phyloP scores from a whole-genome alignment of 192 early-diverging fungal genomes.

The Coemansia sp. region DNA sequence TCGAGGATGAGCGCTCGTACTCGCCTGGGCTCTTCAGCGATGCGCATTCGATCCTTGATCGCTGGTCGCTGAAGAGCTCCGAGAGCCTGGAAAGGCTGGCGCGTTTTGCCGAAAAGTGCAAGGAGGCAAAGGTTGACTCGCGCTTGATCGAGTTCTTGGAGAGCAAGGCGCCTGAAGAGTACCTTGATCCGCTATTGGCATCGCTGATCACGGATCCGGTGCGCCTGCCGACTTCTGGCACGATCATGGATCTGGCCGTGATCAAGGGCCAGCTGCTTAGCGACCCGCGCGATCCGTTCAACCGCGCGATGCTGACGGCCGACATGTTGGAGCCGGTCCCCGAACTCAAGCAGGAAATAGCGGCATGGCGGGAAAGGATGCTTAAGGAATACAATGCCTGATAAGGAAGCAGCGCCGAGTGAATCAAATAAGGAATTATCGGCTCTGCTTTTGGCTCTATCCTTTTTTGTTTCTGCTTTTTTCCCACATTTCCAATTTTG shows the following conservation, averaged over 20 bases:
- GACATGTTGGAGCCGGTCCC: conserved; percentile 83
- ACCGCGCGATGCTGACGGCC: conserved; percentile 80
- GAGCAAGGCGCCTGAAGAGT: conserved; percentile 85
- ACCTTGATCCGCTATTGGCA: conserved; percentile 82
- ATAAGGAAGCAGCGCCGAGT: background rate
- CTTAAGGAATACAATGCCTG: conserved; percentile 13
- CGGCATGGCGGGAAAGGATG: conserved; percentile 36
- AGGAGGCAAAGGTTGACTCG: conserved; percentile 62
- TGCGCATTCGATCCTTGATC: conserved; percentile 66
- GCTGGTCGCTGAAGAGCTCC: conserved; percentile 60
- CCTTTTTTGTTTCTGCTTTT: conserved; percentile 6
- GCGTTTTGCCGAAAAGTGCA: conserved; percentile 70
- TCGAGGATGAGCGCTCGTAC: conserved; percentile 84
- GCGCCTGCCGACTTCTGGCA: conserved; percentile 75
- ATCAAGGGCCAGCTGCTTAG: conserved; percentile 87
- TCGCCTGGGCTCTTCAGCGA: conserved; percentile 71
- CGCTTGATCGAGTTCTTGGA: conserved; percentile 73
- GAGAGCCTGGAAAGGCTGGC: conserved; percentile 63
- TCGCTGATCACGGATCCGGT: conserved; percentile 94
- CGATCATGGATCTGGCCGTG: conserved; percentile 80
- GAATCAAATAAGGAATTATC: no score
- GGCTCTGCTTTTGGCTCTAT: no score
- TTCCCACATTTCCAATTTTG: conserved; percentile 1
- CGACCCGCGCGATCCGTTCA: conserved; percentile 90
- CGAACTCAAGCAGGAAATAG: conserved; percentile 48